A percentile compares a stretch with the other conserved stretches of the same genome.
phyloP scores from a whole-genome alignment of 2,329 filamentous ascomycete species.

The Chalaropsis ovoidea region DNA sequence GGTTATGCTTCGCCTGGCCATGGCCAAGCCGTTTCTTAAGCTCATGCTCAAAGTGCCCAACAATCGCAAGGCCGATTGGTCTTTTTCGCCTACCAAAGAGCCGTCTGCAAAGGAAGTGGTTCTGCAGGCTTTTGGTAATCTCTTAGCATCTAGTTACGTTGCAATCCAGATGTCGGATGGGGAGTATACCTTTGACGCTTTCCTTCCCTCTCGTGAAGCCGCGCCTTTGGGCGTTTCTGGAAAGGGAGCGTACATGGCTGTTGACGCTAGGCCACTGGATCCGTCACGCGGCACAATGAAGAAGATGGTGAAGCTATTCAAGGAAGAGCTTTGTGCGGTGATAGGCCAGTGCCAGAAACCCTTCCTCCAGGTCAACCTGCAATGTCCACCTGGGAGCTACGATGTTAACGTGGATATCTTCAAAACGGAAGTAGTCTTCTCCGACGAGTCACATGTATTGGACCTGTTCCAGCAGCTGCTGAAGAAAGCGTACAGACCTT shows the following conservation, averaged over 20 bases:
- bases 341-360: conserved; percentile 37
- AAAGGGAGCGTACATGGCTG: conserved; percentile 52
- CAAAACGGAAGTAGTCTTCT: conserved; percentile 63
- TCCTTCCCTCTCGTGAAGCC: conserved; percentile 46
- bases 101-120: conserved; percentile 46
- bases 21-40: conserved; percentile 54
- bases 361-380: conserved; percentile 55
- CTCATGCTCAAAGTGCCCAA: conserved; percentile 52
- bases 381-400: conserved; percentile 52
- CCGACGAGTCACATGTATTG: conserved; percentile 41
- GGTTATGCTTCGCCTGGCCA: conserved; percentile 53
- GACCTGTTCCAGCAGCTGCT: conserved; percentile 41
- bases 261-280: conserved; percentile 58
- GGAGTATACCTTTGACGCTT: conserved; percentile 42
- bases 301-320: conserved; percentile 47
- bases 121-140: conserved; percentile 51
- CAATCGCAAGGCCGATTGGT: conserved; percentile 44
- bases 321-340: conserved; percentile 37
- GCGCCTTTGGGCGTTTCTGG: conserved; percentile 36
- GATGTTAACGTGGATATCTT: conserved; percentile 62
- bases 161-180: conserved; percentile 32
- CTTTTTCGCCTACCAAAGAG: conserved; percentile 48
- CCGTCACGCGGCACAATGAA: conserved; percentile 47
- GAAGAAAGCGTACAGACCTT: conserved; percentile 33
- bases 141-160: conserved; percentile 46